Base-by-base conservation (phyloP, 2,329 filamentous ascomycete genomes). In the Colletotrichum endophyticum region DNA sequence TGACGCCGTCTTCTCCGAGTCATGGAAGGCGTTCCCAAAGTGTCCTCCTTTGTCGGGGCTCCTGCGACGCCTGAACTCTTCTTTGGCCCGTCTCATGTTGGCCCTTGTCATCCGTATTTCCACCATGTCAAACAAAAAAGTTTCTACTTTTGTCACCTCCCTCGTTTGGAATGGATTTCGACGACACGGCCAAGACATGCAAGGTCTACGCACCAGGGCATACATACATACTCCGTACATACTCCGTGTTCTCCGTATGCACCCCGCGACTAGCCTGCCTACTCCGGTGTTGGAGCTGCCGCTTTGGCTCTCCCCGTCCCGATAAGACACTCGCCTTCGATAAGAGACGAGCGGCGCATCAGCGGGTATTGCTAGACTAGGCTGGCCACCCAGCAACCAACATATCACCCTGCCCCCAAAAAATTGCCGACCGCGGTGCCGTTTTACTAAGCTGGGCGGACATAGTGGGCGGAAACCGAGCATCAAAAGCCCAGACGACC, bases 261-360 rank as follows among this genome's bases (percentile, higher is more conserved):
- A 57, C 66, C 30, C 44, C n/a, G 44, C 44, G 44, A 22, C 44
- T n/a, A 53, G 44, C 44, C 44, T 53, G 44, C n/a, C 19, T 53
- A 53, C 44, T 53, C 44, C 44, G 44, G 44, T 13, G 44, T 53
- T 30, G 73, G 64, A 76, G 59, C 70, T 73, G 34, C 64, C 70
- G 53, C 39, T 73, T 69, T 53, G 44, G 44, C 44, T 53, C 11
- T 22, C 44, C 44, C 44, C 74, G 74, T 53, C 70, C 32, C 25
- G 74, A 74, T 76, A 76, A 76, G 64, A 34, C 25, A 66, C 39
- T 15, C 36, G 27, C 44, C 57, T 27, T 70, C 56, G 70, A 76
- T 76, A 66, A 73, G 59, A 32, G 34, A 32, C 19, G 27, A 59
- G 70, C 57, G 69, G 59, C 56, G 27, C 61, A 19, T 36, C 25